Evolutionary conservation across 2,329 filamentous ascomycete species (phyloP).

Genomic region (Diaporthe ampelina): DNA sequence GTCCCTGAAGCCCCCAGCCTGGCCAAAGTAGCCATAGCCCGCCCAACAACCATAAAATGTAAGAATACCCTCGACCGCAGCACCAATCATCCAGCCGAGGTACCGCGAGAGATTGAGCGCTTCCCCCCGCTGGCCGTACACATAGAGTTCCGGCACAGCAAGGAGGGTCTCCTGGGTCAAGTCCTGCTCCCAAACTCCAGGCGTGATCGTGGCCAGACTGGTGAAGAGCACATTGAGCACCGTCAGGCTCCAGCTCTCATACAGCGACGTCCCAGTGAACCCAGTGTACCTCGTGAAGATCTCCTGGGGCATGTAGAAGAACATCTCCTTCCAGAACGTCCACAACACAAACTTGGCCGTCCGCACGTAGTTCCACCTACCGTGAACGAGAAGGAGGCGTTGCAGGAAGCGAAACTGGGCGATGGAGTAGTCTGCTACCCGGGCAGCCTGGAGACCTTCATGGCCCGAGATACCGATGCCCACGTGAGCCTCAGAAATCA

Average conservation of each 20-base stretch:
- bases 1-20: slow-evolving; percentile 67
- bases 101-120: slow-evolving; percentile 84
- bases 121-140: slow-evolving; percentile 78
- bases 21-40: slow-evolving; percentile 60
- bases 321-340: slow-evolving; percentile 91
- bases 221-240: slow-evolving; percentile 98
- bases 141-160: slow-evolving; percentile 93
- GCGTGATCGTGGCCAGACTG: slow-evolving; percentile 87
- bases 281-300: slow-evolving; percentile 87
- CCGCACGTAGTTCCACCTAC: slow-evolving; percentile 90
- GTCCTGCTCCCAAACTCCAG: slow-evolving; percentile 94
- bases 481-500: slow-evolving; percentile 90
- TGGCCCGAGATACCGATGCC: slow-evolving; percentile 93
- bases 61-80: slow-evolving; percentile 78
- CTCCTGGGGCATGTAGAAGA: slow-evolving; percentile 89
- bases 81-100: slow-evolving; percentile 82
- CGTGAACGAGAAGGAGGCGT: slow-evolving; percentile 86
- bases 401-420: slow-evolving; percentile 93
- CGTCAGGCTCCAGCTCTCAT: slow-evolving; percentile 87
- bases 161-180: slow-evolving; percentile 85
- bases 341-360: slow-evolving; percentile 90
- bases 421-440: slow-evolving; percentile 92
- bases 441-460: slow-evolving; percentile 89
- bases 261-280: slow-evolving; percentile 91
- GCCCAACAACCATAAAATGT: slow-evolving; percentile 75